A percentile compares a stretch with the other conserved stretches of the same genome.
These are phyloP conservation scores for Xylariaceae sp. DNA, from an alignment of 2,329 filamentous ascomycete species.

Conservation along the genomic window DNA sequence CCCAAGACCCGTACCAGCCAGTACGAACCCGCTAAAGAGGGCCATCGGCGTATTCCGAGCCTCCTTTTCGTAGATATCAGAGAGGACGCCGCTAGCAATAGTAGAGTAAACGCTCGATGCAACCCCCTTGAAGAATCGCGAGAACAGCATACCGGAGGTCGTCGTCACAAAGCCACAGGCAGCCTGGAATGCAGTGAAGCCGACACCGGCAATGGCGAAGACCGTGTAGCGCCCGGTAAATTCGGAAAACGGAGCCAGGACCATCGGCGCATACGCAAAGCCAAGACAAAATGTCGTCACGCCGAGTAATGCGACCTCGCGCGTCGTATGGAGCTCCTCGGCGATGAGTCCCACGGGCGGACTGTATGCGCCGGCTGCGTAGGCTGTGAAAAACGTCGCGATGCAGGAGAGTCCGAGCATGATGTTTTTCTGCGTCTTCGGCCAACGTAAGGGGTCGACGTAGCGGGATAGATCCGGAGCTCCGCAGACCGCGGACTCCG, in stretches of 20 bases:
- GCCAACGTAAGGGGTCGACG: constrained; percentile 69
- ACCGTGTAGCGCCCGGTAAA: constrained; percentile 82
- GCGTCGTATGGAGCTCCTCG: constrained; percentile 58
- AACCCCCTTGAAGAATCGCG: constrained; percentile 71
- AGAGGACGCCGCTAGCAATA: constrained; percentile 87
- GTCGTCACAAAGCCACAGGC: constrained; percentile 66
- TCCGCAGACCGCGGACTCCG: not conserved
- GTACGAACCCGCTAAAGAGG: constrained; percentile 71
- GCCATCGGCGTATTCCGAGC: constrained; percentile 87
- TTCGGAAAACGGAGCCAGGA: constrained; percentile 81
- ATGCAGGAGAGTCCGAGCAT: constrained; percentile 69
- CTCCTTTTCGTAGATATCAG: constrained; percentile 74
- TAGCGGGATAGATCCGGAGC: constrained; percentile 55
- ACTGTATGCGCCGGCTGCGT: constrained; percentile 74
- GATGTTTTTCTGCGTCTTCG: constrained; percentile 59
- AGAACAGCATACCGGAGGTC: constrained; percentile 67
- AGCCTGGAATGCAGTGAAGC: constrained; percentile 67
- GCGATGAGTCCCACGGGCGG: constrained; percentile 63
- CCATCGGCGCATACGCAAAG: constrained; percentile 80
- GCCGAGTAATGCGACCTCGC: constrained; percentile 63
- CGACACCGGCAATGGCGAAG: constrained; percentile 65
- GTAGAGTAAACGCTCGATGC: constrained; percentile 76
- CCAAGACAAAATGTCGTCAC: constrained; percentile 79
- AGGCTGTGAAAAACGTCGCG: constrained; percentile 73
- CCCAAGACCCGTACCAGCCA: constrained; percentile 74